These are phyloP conservation scores for Termitomyces sp. DNA, from an alignment of 768 basidiomycete genomes.

Conservation along the genomic window DNA sequence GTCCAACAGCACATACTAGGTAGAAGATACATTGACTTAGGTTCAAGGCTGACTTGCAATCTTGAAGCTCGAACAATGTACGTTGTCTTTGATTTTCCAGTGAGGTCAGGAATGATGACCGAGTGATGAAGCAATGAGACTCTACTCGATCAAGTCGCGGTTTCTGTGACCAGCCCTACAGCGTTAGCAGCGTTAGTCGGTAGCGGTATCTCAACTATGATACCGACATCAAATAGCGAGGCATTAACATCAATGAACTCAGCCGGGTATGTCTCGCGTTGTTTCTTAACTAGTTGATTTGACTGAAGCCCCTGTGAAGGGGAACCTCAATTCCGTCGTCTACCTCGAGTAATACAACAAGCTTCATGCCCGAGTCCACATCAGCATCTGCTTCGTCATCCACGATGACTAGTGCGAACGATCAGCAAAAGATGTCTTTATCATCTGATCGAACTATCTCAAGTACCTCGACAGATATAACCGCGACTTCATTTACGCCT, in stretches of 20 bases:
- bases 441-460: no score
- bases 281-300: neutral
- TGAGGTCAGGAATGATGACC: neutral
- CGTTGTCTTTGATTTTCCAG: neutral
- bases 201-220: neutral
- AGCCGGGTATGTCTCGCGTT: neutral
- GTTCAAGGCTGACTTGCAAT: neutral
- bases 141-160: neutral
- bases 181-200: no score
- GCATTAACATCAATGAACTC: neutral
- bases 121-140: neutral
- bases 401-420: neutral
- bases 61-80: neutral
- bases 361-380: neutral
- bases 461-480: neutral
- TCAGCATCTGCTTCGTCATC: neutral
- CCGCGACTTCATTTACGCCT: neutral
- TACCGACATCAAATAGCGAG: neutral
- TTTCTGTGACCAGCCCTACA: neutral
- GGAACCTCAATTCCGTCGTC: neutral
- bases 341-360: no score
- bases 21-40: neutral
- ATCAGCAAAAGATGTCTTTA: no score
- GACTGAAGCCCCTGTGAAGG: neutral
- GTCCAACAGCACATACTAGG: neutral